Conservation (phyloP, 768 basidiomycete genomes). For the Hericium rajendrae region DNA sequence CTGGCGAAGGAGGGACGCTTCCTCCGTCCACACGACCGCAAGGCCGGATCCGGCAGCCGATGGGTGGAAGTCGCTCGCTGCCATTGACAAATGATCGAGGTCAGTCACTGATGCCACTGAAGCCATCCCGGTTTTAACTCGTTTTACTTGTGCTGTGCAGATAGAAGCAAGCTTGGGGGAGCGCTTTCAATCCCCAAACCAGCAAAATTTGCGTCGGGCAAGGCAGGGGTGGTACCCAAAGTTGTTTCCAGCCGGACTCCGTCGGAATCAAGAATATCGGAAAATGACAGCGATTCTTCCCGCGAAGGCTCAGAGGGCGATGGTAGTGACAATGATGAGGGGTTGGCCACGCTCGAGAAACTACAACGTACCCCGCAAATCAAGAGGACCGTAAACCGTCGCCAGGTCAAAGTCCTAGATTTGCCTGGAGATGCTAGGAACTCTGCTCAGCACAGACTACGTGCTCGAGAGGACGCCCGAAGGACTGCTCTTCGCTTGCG, state of each 20-base stretch:
- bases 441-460: constrained; percentile 39
- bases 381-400: constrained; percentile 45
- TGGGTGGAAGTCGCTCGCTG: too few relatives aligned
- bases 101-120: too few relatives aligned
- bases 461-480: constrained; percentile 51
- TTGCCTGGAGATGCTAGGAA: constrained; percentile 34
- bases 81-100: too few relatives aligned
- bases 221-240: constrained; percentile 6
- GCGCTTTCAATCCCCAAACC: too few relatives aligned
- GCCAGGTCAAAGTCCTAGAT: constrained; percentile 57
- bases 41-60: background rate
- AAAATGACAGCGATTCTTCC: constrained; percentile 26
- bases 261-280: background rate
- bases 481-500: constrained; percentile 60
- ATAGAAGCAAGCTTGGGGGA: too few relatives aligned
- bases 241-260: background rate
- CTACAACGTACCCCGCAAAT: constrained; percentile 28
- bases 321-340: constrained; percentile 27
- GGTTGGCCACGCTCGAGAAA: constrained; percentile 10
- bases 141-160: too few relatives aligned
- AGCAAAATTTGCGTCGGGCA: constrained; percentile 20
- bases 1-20: too few relatives aligned
- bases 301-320: constrained; percentile 35
- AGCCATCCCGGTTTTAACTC: too few relatives aligned
- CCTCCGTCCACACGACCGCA: too few relatives aligned